A percentile compares a stretch with the other conserved stretches of the same genome.
These are phyloP conservation scores for Halenospora varia DNA, from an alignment of 495 filamentous ascomycete genomes.

Conservation along the genomic window DNA sequence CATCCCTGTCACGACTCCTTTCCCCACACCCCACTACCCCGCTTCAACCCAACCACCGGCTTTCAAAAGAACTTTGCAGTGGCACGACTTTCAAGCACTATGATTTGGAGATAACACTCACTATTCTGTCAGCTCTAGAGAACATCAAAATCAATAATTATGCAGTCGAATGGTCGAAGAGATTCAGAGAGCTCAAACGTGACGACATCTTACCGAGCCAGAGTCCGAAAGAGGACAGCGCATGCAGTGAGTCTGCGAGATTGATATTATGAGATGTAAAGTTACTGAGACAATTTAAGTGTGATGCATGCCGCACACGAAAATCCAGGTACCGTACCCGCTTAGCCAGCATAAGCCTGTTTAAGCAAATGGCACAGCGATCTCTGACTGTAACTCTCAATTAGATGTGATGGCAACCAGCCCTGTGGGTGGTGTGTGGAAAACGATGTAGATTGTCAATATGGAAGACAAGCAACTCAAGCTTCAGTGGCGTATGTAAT, in stretches of 20 bases:
- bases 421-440: conserved; percentile 29
- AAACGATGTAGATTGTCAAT: conserved; percentile 29
- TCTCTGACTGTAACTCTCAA: neutral
- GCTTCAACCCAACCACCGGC: neutral
- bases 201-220: conserved; percentile 8
- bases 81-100: neutral
- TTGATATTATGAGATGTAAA: neutral
- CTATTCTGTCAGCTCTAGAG: neutral
- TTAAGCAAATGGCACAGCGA: neutral
- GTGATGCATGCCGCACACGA: conserved; percentile 13
- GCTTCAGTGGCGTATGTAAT: neutral
- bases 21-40: neutral
- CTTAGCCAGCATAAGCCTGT: neutral
- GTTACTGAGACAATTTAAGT: conserved; percentile 3
- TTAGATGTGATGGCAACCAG: conserved; percentile 31
- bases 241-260: conserved; percentile 7
- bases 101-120: neutral
- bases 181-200: conserved; percentile 17
- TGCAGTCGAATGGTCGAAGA: conserved; percentile 7
- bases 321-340: conserved; percentile 12
- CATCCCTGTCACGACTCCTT: neutral
- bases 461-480: conserved; percentile 28
- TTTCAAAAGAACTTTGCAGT: neutral
- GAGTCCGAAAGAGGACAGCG: conserved; percentile 14
- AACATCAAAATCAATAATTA: neutral